Conservation (phyloP, 2,329 filamentous ascomycete genomes). For the Claviceps quebecensis region DNA sequence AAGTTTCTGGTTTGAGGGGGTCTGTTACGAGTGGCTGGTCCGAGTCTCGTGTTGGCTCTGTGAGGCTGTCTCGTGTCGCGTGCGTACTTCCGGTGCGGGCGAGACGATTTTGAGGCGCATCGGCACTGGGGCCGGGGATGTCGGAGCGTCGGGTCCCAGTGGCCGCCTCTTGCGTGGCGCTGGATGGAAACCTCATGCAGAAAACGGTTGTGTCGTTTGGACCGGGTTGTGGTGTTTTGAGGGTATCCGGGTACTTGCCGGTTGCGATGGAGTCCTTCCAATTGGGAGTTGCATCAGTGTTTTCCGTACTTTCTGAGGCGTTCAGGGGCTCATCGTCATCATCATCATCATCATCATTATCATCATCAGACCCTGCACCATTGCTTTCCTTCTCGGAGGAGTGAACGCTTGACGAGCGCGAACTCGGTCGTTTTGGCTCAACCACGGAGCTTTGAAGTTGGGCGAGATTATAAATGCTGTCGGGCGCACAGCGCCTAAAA, state of each 20-base stretch:
- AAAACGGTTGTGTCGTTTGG: not conserved
- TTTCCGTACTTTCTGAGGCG: not conserved
- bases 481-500: not conserved
- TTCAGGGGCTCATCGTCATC: not conserved
- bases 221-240: not conserved
- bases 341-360: not conserved
- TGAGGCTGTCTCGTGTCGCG: not conserved
- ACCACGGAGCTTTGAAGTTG: not conserved
- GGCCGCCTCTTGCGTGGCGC: not conserved
- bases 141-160: not conserved
- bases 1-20: not conserved
- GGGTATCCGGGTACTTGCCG: not conserved
- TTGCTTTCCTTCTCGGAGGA: not conserved
- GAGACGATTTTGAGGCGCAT: not conserved
- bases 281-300: not conserved
- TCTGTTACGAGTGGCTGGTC: not conserved
- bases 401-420: slow-evolving; percentile 1
- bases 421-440: not conserved
- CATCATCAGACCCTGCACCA: not conserved
- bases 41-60: not conserved
- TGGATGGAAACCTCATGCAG: not conserved
- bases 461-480: not conserved
- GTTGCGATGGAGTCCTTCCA: not conserved
- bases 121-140: not conserved
- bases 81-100: not conserved